A percentile compares a stretch with the other conserved stretches of the same genome.
phyloP scores from a whole-genome alignment of 257 asterid genomes.

The Fraxinus quadrangulata region DNA sequence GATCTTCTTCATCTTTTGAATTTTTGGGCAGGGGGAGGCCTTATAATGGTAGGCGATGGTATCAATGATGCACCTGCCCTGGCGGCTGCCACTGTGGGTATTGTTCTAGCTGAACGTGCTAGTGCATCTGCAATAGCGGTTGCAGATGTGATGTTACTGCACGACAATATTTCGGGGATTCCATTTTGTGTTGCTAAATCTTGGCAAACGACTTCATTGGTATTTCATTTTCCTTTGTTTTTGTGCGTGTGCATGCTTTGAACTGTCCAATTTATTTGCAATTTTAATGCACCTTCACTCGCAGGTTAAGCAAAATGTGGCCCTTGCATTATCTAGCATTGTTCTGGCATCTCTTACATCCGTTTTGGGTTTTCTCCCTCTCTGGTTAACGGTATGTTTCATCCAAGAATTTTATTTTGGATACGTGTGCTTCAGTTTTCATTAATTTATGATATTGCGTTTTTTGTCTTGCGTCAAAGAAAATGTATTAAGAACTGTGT shows the following conservation, averaged over 20 bases:
- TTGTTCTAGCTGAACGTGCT: conserved; percentile 94
- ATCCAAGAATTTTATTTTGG: neutral
- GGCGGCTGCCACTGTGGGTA: conserved; percentile 96
- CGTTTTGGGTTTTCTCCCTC: conserved; percentile 81
- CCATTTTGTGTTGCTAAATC: conserved; percentile 91
- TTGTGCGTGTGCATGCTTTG: neutral
- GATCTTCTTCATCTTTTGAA: neutral
- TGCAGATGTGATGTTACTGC: conserved; percentile 90
- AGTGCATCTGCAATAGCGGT: conserved; percentile 97
- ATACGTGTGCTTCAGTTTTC: neutral
- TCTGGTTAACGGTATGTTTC: conserved; percentile 83
- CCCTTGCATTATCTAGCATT: conserved; percentile 87
- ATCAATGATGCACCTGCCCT: conserved; percentile 98
- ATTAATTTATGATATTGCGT: neutral
- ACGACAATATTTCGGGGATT: conserved; percentile 88
- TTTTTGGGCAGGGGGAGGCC: conserved; percentile 73
- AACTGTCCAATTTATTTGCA: neutral
- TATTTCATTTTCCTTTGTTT: conserved; percentile 29
- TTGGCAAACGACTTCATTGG: conserved; percentile 90
- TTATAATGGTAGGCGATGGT: conserved; percentile 98
- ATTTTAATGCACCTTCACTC: conserved; percentile 12
- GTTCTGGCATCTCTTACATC: conserved; percentile 92
- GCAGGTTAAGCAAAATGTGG: conserved; percentile 92
- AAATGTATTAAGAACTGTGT: neutral
- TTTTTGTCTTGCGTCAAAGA: neutral